A percentile compares a stretch with the other conserved stretches of the same genome.
Conservation (phyloP, 2,329 filamentous ascomycete genomes). For the Paecilomyces variotii region DNA sequence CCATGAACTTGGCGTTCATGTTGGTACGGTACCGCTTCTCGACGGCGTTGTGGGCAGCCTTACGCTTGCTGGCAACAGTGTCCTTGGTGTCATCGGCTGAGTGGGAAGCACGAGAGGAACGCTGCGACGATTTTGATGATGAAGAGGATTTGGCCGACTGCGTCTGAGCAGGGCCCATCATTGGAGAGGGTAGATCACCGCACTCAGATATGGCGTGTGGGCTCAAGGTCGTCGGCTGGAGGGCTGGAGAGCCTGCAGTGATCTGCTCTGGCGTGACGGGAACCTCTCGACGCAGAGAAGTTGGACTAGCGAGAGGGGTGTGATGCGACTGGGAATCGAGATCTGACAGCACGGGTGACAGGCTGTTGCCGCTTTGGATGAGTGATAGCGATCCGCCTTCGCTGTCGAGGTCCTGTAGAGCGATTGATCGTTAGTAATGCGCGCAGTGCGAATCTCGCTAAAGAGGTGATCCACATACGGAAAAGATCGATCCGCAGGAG, state of each 20-base stretch:
- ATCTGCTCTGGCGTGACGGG: background rate
- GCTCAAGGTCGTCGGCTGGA: background rate
- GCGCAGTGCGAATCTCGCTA: background rate
- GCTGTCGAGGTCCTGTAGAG: background rate
- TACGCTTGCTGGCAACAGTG: conserved; percentile 25
- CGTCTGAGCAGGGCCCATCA: background rate
- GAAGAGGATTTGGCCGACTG: background rate
- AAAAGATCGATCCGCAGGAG: background rate
- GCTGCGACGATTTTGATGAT: background rate
- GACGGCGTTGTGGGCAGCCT: conserved; percentile 33
- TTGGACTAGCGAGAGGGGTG: background rate
- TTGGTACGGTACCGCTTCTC: conserved; percentile 36
- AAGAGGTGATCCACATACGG: background rate
- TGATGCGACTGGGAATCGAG: background rate
- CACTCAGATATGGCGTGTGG: background rate
- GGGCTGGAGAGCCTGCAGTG: background rate
- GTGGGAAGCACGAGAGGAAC: background rate
- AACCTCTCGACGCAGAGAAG: background rate
- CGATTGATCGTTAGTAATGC: background rate
- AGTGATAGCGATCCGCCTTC: background rate
- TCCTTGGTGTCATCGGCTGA: conserved; percentile 2
- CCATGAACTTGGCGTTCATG: conserved; percentile 35
- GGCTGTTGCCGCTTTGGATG: background rate
- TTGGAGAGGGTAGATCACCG: background rate
- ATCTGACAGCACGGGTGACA: background rate